These are phyloP conservation scores for Cutaneotrichosporon mucoides DNA, from an alignment of 1,284 basidiomycete genomes.

Conservation along the genomic window DNA sequence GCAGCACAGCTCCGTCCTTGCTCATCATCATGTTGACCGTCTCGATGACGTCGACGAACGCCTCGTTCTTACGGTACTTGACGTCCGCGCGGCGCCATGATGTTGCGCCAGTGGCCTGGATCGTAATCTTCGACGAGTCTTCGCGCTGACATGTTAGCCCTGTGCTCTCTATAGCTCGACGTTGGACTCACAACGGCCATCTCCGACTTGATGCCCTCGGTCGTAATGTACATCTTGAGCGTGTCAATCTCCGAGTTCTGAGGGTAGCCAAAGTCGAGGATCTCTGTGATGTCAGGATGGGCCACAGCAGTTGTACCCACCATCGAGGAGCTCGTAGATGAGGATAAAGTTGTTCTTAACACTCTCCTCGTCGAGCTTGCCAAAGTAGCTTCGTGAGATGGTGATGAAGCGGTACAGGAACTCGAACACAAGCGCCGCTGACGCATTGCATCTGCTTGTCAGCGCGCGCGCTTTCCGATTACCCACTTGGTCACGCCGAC, in stretches of 20 bases:
- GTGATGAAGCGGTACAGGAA: constrained; percentile 94
- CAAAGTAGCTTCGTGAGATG: constrained; percentile 92
- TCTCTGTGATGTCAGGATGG: constrained; percentile 59
- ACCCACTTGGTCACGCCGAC: constrained; percentile 90
- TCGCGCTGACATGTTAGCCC: constrained; percentile 59
- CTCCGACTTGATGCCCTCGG: constrained; percentile 85
- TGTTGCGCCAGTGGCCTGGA: constrained; percentile 89
- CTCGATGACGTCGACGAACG: constrained; percentile 96
- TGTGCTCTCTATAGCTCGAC: background rate
- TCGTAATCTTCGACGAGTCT: constrained; percentile 93
- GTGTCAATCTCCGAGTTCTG: constrained; percentile 98
- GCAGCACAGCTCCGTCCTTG: constrained; percentile 82
- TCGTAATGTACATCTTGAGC: constrained; percentile 95
- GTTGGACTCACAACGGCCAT: constrained; percentile 62
- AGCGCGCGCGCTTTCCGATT: background rate
- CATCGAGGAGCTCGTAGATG: constrained; percentile 93
- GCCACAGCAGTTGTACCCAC: constrained; percentile 51
- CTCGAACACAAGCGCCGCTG: constrained; percentile 96
- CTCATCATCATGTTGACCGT: constrained; percentile 95
- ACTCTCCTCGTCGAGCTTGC: constrained; percentile 94
- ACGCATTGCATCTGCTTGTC: constrained; percentile 75
- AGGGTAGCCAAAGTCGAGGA: constrained; percentile 98
- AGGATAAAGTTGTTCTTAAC: constrained; percentile 99
- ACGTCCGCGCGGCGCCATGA: constrained; percentile 92
- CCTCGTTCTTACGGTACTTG: constrained; percentile 97